These are phyloP conservation scores for Bothriochloa decipiens DNA, from an alignment of 176 grass and related monocot genomes.

Conservation along the genomic window DNA sequence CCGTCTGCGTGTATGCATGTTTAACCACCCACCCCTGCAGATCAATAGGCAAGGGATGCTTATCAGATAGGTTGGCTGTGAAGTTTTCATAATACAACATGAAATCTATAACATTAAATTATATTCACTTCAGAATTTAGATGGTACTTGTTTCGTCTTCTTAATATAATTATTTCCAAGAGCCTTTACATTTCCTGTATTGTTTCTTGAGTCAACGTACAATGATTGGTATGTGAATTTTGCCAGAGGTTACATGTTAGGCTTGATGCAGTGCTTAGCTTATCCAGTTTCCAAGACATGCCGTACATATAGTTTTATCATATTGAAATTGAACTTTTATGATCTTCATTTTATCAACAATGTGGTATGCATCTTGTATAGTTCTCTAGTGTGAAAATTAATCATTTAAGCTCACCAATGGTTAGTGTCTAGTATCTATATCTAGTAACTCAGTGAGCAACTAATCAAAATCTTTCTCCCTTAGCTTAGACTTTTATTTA, in stretches of 20 bases:
- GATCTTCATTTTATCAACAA: constrained; percentile 12
- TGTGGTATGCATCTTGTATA: constrained; percentile 2
- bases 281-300: constrained; percentile 13
- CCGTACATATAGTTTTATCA: neutral
- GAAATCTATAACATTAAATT: constrained; percentile 5
- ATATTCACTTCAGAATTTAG: constrained; percentile 2
- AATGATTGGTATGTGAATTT: constrained; percentile 1
- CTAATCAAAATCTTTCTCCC: neutral
- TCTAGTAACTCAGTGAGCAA: constrained; percentile 3
- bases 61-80: constrained; percentile 11
- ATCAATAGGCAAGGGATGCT: neutral
- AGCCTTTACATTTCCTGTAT: constrained; percentile 12
- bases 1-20: neutral
- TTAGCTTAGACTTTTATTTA: neutral
- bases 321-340: neutral
- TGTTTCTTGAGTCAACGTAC: neutral
- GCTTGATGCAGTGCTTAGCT: constrained; percentile 26
- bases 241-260: neutral
- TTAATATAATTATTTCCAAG: neutral
- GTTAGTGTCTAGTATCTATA: neutral
- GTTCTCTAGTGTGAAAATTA: neutral
- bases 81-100: constrained; percentile 7
- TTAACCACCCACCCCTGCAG: neutral
- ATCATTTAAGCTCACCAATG: constrained; percentile 22
- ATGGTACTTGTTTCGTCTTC: constrained; percentile 7